Evolutionary conservation across 371 early-diverging fungal genomes (phyloP).

Genomic region (Sporodiniella umbellata): DNA sequence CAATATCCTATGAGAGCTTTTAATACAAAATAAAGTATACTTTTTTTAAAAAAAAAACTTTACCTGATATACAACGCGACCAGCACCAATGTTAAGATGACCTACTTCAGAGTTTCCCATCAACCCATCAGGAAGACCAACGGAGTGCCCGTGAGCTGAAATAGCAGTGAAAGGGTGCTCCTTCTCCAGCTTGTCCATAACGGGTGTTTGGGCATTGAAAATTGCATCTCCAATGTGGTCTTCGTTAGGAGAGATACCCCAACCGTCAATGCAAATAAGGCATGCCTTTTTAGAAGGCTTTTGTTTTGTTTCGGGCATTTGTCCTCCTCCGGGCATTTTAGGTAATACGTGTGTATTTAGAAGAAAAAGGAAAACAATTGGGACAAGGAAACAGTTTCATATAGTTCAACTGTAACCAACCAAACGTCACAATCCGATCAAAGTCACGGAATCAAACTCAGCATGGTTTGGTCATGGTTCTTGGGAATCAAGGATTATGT

Average conservation of each 20-base stretch:
- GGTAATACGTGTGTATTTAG: constrained; percentile 1
- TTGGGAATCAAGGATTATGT: too few species aligned
- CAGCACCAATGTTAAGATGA: constrained; percentile 99
- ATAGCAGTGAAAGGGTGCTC: constrained; percentile 76
- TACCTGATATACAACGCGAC: constrained; percentile 97
- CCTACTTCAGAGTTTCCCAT: constrained; percentile 99
- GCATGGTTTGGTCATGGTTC: too few species aligned
- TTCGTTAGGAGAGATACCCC: constrained; percentile 83
- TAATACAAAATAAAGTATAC: constrained; percentile 1
- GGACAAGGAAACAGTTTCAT: not conserved
- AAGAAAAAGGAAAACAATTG: constrained; percentile 4
- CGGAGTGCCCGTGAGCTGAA: constrained; percentile 95
- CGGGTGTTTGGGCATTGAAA: constrained; percentile 90
- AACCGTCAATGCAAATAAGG: constrained; percentile 91
- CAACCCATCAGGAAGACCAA: constrained; percentile 96
- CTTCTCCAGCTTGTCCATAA: constrained; percentile 81
- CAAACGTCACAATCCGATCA: not conserved
- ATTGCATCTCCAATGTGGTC: constrained; percentile 89
- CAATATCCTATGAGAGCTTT: constrained; percentile 76
- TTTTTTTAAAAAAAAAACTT: too few species aligned
- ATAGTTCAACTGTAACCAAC: not conserved
- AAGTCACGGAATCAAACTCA: not conserved
- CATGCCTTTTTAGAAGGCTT: constrained; percentile 62
- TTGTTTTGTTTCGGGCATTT: constrained; percentile 44
- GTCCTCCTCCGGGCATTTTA: constrained; percentile 53